Conservation (phyloP, 176 grass and related monocot genomes). For the Alloteropsis semialata region DNA sequence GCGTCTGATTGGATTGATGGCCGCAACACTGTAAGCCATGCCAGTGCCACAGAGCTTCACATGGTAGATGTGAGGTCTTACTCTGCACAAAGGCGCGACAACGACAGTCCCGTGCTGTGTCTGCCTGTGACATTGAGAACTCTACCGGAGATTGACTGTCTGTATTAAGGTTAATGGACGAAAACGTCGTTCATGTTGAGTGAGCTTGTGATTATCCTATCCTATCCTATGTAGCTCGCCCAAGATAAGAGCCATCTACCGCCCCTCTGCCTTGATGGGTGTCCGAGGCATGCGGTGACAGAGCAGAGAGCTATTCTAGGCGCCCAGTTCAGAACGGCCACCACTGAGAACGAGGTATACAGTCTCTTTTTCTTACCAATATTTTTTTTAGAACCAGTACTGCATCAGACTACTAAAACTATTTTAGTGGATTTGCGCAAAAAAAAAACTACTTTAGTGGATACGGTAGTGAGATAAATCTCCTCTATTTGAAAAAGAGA, state of each 20-base stretch:
- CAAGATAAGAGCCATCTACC: background rate
- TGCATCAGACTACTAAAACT: too few species aligned
- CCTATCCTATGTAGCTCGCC: background rate
- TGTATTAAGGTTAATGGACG: background rate
- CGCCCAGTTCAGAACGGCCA: background rate
- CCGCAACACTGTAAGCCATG: background rate
- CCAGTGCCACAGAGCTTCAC: background rate
- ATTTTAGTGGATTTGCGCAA: too few species aligned
- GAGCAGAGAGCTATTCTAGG: background rate
- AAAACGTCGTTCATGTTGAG: background rate
- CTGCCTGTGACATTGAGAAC: background rate
- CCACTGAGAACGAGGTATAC: too few species aligned
- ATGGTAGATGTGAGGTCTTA: background rate
- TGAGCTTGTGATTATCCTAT: background rate
- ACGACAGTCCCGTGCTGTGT: background rate
- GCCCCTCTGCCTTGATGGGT: background rate
- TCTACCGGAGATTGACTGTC: background rate
- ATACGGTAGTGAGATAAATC: too few species aligned
- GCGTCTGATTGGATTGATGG: background rate
- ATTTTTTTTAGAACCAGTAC: too few species aligned
- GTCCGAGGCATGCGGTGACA: background rate
- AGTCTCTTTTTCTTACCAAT: too few species aligned
- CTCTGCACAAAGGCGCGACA: background rate
- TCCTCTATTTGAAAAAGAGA: too few species aligned
- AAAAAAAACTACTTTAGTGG: too few species aligned